These are phyloP conservation scores for Ophiocordyceps australis DNA, from an alignment of 2,329 filamentous ascomycete species.

Conservation along the genomic window DNA sequence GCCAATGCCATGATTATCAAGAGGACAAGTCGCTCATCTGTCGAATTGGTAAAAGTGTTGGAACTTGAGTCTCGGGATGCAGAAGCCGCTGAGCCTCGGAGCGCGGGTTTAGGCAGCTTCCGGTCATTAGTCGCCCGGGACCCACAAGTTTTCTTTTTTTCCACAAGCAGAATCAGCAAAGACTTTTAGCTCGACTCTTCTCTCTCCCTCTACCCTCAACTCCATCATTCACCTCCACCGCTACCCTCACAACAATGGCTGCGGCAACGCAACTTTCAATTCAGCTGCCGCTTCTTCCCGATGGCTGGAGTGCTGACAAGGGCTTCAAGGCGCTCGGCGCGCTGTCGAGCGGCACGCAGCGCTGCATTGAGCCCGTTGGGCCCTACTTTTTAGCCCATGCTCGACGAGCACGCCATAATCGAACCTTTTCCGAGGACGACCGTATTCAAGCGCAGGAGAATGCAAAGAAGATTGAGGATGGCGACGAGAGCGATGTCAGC, in stretches of 20 bases:
- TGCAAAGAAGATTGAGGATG: conserved; percentile 88
- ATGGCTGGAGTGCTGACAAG: conserved; percentile 73
- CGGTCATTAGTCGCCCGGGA: conserved; percentile 1
- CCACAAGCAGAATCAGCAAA: conserved; percentile 2
- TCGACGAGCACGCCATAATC: conserved; percentile 85
- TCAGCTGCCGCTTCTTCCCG: conserved; percentile 57
- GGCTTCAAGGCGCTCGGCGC: conserved; percentile 75
- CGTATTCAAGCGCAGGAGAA: conserved; percentile 89
- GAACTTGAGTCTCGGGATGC: too few relatives aligned
- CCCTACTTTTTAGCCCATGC: conserved; percentile 97
- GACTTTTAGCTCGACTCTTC: conserved; percentile 1
- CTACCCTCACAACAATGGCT: conserved; percentile 42
- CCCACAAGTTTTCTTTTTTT: conserved; percentile 3
- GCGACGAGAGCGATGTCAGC: conserved; percentile 78
- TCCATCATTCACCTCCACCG: too few relatives aligned
- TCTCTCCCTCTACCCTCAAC: conserved; percentile 5
- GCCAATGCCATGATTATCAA: conserved; percentile 40
- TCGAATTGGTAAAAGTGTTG: too few relatives aligned
- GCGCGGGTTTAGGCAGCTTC: conserved; percentile 7
- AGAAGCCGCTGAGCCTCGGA: too few relatives aligned
- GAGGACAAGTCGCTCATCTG: too few relatives aligned
- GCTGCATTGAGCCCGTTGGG: conserved; percentile 88
- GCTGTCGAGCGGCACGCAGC: conserved; percentile 60
- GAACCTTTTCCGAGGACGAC: conserved; percentile 97
- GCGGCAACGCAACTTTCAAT: conserved; percentile 40